Base-by-base conservation (phyloP, 305 asterid genomes). In the Fraxinus platypoda region DNA sequence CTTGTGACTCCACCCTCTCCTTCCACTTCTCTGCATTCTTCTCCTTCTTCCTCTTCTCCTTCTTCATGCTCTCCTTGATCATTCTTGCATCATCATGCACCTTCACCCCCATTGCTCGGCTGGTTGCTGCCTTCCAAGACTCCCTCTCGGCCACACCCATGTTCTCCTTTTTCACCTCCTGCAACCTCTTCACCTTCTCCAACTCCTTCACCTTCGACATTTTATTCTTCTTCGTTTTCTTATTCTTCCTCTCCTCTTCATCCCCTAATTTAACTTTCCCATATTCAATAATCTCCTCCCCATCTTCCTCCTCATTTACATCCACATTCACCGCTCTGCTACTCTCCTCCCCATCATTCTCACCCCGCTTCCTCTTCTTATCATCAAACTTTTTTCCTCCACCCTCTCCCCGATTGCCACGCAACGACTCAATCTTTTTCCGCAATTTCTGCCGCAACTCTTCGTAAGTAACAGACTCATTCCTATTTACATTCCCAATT, bases 21-120 rank as follows among this genome's bases (percentile, higher is more conserved):
- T 94, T 95, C 99, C 99, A 95, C 84, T 93, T 95, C 88, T 89
- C 94, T 0, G 95, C 87, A 79, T 90, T 92, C 86, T 94, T 94
- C 81, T 88, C 96, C 85, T 88, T 93, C 90, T 84, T 92, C 89
- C 74, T 92, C 92, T 91, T 92, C 82, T 90, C 97, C 90, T 85
- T 93, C 89, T 86, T 92, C 76, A 95, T 84, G 82, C 96, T 95
- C 88, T 90, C 94, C 90, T 85, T 95, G 80, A 95, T 88, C 89
- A 92, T 74, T 87, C 81, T 86, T 0, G 97, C 90, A 37, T 94
- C 86, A 49, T 95, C 97, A n/a, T 93, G 98, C 80, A 94, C 97
- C 92, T 95, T 95, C 82, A 87, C 90, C 6, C 99, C 98, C 96
- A 89, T 90, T 6, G 98, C 99, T 84, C 94, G 87, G 73, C 74